Evolutionary conservation across 2,329 filamentous ascomycete genomes (phyloP).

Genomic region (Graphium sp.): DNA sequence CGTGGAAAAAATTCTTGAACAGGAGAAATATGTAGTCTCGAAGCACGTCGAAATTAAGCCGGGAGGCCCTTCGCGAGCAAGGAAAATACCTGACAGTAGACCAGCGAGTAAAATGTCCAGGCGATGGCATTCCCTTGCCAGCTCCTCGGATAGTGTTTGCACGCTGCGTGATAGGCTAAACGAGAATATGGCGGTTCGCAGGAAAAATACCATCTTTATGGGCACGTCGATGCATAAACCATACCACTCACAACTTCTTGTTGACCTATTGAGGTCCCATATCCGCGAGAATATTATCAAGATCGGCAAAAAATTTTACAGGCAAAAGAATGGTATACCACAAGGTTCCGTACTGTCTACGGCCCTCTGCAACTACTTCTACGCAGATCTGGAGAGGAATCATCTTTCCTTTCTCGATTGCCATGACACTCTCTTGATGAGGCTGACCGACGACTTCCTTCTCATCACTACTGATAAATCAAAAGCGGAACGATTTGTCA

Average conservation of each 20-base stretch:
- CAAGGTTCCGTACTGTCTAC: constrained; percentile 84
- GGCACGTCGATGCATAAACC: constrained; percentile 44
- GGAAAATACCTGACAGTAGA: too few species aligned
- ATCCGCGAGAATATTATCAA: constrained; percentile 75
- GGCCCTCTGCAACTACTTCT: constrained; percentile 88
- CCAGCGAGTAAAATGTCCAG: constrained; percentile 15
- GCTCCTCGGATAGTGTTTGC: too few species aligned
- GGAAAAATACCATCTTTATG: constrained; percentile 61
- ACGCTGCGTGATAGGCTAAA: constrained; percentile 24
- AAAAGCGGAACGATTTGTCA: constrained; percentile 57
- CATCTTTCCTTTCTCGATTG: constrained; percentile 46
- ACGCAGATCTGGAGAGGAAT: constrained; percentile 65
- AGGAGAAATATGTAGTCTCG: constrained; percentile 50
- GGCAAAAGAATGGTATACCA: constrained; percentile 78
- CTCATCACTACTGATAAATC: constrained; percentile 56
- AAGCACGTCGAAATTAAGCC: constrained; percentile 60
- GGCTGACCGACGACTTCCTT: constrained; percentile 86
- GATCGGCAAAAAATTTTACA: constrained; percentile 75
- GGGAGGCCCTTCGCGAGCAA: constrained; percentile 12
- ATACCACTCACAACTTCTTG: constrained; percentile 39
- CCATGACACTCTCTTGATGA: constrained; percentile 43
- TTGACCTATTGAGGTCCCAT: constrained; percentile 61
- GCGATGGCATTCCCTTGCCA: constrained; percentile 36
- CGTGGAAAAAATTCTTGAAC: constrained; percentile 36
- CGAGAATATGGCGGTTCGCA: constrained; percentile 18